Evolutionary conservation across 345 rosid genomes (phyloP).

Genomic region (Melaleuca quinquenervia): DNA sequence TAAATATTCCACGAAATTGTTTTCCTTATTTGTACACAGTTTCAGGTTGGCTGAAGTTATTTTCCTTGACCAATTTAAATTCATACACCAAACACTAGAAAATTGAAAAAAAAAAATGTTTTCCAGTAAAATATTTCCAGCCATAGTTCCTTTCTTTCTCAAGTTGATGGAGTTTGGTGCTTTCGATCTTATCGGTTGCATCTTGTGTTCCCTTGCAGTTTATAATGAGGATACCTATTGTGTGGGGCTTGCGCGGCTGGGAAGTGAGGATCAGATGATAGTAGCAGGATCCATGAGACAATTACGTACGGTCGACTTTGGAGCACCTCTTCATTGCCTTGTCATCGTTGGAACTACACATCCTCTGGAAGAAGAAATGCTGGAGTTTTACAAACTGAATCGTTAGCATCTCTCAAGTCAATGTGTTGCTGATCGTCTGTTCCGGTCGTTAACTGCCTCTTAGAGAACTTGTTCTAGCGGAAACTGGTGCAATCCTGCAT

Average conservation of each 20-base stretch:
- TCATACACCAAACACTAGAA: not conserved
- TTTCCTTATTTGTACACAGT: not conserved
- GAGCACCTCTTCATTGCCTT: slow-evolving; percentile 75
- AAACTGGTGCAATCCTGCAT: not conserved
- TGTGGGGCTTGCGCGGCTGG: slow-evolving; percentile 76
- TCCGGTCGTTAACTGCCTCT: not conserved
- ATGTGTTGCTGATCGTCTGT: not conserved
- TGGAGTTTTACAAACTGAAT: slow-evolving; percentile 48
- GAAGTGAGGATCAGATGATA: slow-evolving; percentile 75
- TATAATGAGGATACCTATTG: slow-evolving; percentile 56
- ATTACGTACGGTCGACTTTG: slow-evolving; percentile 56
- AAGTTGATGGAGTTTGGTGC: not conserved
- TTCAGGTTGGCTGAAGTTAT: not conserved
- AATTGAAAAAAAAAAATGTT: not conserved
- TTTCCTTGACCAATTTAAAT: not conserved
- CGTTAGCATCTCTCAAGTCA: not conserved
- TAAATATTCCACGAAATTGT: not conserved
- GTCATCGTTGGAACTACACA: slow-evolving; percentile 73
- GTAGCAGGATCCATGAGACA: slow-evolving; percentile 74
- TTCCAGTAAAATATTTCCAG: not conserved
- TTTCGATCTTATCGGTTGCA: not conserved
- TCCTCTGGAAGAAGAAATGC: slow-evolving; percentile 88
- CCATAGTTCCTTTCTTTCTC: not conserved
- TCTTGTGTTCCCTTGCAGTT: slow-evolving; percentile 18
- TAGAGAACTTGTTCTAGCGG: not conserved